Base-by-base conservation (phyloP, 495 filamentous ascomycete species). In the Aspergillus asperescens region DNA sequence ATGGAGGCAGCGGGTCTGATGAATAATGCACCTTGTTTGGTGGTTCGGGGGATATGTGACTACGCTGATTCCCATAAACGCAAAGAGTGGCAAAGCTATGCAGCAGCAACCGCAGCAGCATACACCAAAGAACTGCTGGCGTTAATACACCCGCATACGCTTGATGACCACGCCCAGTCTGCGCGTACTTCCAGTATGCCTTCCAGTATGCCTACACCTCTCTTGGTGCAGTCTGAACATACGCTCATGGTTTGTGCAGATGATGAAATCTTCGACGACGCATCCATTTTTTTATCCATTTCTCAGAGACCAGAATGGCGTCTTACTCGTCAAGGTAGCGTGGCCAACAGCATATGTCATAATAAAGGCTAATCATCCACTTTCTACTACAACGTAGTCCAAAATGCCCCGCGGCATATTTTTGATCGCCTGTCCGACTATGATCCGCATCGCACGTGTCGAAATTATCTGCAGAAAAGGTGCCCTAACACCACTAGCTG, bases 1-100 rank as follows among this genome's bases (percentile, higher is more conserved):
- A 78, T 75, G 67, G 75, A 79, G 48, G 66, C 69, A n/a, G 76
- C 73, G 7, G 74, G 74, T 1, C 32, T 77, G 10, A 65, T 68
- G 60, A 53, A 62, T 18, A 35, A 15, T 7, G 27, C 62, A 2
- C 63, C 58, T 19, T 72, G 59, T 45, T 54, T 72, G 6, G 57
- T 62, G 1, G 66, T 73, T 22, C 52, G 63, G 16, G 68, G 68
- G 1, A 63, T 71, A 24, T 70, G 58, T 48, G 64, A 74, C 31
- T 71, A 74, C 39, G 48, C 60, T 0, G 67, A 74, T 40, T 64
- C 62, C 0, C 66, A 74, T 41, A 74, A 72, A 48, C 63, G 54
- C 31, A 64, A 72, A 41, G 44, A 57, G n/a, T 72, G 64, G 70
- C 64, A 72, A 32, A 58, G 48, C n/a, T 50, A 32, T 32, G 37